Evolutionary conservation across 2,329 filamentous ascomycete species (phyloP), one percentile per base, ranked within the genome.

Genomic region (Byssothecium circinans): DNA sequence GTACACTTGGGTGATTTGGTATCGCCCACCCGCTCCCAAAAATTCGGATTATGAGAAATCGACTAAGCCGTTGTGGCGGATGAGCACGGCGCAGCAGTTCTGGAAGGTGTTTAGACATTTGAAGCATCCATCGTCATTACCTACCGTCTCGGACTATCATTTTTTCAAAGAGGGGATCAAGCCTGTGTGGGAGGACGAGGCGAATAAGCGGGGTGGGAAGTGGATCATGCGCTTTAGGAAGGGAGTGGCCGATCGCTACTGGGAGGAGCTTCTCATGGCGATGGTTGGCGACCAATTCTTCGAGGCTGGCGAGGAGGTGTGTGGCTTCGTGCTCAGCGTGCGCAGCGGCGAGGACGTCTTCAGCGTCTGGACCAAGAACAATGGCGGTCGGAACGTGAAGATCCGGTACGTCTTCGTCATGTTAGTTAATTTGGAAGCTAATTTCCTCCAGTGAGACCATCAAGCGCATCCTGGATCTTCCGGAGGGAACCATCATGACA

Each of bases 41-140:
- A 94, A 92, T 57, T 92, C 94, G 65, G 92, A 97, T 73, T 99
- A 99, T 72, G 94, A 99, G 72, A 96, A 97, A 74, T 97, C 92
- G 6, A 85, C 95, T 52, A 88, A 94, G 63, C 84, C 91, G 32
- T 84, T 97, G 66, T 92, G 89, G 61, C 82, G 82, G 46, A 89
- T 95, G 65, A 81, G 81, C 50, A 90, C 89, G 5, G 90, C 83
- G 41, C 91, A 97, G 74, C 88, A 94, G 50, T 97, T 99, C 69
- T 96, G 91, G 84, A 80, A 83, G 39, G 85, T 96, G 30, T 97
- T 96, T 69, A 79, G 82, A 45, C 91, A 97, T 71, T 80, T 99
- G 39, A 95, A 95, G 75, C 84, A 88, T 22, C 94, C 95, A 2
- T 97, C 91, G 29, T 78, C 81, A 27, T 79, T 99, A 48, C 92